Conservation (phyloP, 2,329 filamentous ascomycete species). For the Aspergillus nomiae region DNA sequence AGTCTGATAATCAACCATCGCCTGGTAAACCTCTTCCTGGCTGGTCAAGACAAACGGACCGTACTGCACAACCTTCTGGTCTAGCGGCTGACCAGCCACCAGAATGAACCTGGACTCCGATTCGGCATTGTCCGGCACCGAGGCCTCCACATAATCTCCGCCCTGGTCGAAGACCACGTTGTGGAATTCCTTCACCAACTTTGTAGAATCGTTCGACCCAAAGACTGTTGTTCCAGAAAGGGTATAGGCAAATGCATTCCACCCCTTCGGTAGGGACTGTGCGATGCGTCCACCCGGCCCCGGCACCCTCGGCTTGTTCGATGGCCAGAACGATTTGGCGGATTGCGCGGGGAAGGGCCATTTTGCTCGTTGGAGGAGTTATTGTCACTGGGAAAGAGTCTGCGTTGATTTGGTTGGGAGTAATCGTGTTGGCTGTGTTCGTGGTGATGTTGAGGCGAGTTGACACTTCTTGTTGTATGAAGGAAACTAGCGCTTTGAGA, state of each 20-base stretch:
- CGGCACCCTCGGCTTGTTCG: constrained; percentile 85
- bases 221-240: constrained; percentile 71
- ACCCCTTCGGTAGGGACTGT: constrained; percentile 75
- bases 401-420: constrained; percentile 6
- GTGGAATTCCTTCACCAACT: constrained; percentile 63
- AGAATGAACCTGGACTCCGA: constrained; percentile 60
- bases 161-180: constrained; percentile 84
- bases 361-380: constrained; percentile 48
- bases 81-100: constrained; percentile 75
- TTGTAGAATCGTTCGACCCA: constrained; percentile 51
- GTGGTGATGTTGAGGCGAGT: constrained; percentile 14
- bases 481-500: constrained; percentile 9
- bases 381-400: constrained; percentile 5
- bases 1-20: constrained; percentile 73
- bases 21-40: constrained; percentile 73
- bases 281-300: constrained; percentile 77
- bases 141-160: constrained; percentile 74
- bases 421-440: constrained; percentile 12
- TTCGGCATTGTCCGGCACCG: constrained; percentile 67
- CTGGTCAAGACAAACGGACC: constrained; percentile 80
- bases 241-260: constrained; percentile 89
- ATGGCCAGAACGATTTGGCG: constrained; percentile 79
- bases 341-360: constrained; percentile 74
- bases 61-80: constrained; percentile 81
- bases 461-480: not conserved